Percentiles rank a stretch among this genome's conserved stretches.
Evolutionary conservation across 2,329 filamentous ascomycete genomes (phyloP).

Genomic region (Akanthomyces lecanii): DNA sequence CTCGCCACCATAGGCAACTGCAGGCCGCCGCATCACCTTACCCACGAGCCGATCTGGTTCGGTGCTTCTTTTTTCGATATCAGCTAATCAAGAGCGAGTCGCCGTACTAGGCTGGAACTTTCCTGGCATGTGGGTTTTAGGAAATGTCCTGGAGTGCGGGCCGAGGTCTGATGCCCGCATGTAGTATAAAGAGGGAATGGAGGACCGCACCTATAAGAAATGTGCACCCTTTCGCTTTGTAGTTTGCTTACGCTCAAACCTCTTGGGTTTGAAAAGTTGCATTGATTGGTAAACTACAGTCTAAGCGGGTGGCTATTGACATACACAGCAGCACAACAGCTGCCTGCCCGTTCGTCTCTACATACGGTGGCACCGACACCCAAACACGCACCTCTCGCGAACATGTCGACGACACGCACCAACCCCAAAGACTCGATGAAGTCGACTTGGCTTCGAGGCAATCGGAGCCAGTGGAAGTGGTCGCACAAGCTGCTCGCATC

Average conservation of each 20-base stretch:
- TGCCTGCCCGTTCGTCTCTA: no score
- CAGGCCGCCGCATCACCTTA: no score
- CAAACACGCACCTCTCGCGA: not conserved
- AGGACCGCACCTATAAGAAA: no score
- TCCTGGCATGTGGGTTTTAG: not conserved
- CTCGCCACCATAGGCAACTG: no score
- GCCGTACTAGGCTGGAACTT: no score
- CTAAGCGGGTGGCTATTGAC: no score
- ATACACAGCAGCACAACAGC: no score
- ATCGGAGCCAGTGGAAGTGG: slow-evolving; percentile 25
- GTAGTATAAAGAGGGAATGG: not conserved
- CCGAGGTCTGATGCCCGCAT: not conserved
- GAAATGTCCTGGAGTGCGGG: not conserved
- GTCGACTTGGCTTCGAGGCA: slow-evolving; percentile 31
- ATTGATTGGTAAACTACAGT: no score
- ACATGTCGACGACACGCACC: slow-evolving; percentile 1
- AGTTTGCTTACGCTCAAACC: no score
- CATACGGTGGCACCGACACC: not conserved
- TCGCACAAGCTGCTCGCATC: slow-evolving; percentile 28
- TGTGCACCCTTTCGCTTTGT: no score
- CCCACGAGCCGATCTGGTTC: not conserved
- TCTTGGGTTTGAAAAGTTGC: no score
- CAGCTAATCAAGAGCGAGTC: not conserved
- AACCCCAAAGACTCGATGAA: slow-evolving; percentile 31
- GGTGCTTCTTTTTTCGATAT: not conserved